phyloP scores from a whole-genome alignment of 83 land plant genomes.

The Thuja plicata region DNA sequence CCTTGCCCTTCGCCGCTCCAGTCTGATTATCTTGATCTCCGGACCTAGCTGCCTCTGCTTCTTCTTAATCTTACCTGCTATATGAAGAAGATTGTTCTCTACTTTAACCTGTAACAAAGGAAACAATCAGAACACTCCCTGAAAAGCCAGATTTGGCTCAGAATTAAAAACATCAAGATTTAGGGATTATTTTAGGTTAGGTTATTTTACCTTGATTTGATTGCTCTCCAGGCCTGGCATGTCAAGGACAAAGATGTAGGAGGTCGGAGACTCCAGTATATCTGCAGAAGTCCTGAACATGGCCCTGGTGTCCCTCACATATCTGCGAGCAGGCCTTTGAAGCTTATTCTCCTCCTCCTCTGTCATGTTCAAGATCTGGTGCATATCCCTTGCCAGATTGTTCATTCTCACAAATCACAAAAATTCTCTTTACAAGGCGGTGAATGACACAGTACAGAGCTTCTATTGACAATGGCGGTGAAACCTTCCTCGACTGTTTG shows the following conservation, averaged over 20 bases:
- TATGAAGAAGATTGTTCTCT: conserved; percentile 8
- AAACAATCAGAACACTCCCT: not conserved
- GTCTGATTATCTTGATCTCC: conserved; percentile 1
- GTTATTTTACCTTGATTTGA: not conserved
- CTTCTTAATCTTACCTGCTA: not conserved
- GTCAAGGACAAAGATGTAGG: not conserved
- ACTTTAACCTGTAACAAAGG: not conserved
- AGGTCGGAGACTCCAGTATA: not conserved
- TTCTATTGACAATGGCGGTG: too few relatives aligned
- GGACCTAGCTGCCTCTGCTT: conserved; percentile 6
- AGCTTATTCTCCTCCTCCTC: not conserved
- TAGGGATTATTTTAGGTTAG: not conserved
- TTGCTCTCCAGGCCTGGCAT: conserved; percentile 9
- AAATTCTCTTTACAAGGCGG: too few relatives aligned
- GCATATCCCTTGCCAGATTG: not conserved
- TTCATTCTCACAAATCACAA: not conserved
- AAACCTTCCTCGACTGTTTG: too few relatives aligned
- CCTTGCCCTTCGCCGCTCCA: conserved; percentile 22
- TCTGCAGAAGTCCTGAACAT: conserved; percentile 9
- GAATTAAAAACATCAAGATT: too few relatives aligned
- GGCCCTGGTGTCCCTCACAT: conserved; percentile 2
- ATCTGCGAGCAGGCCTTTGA: not conserved
- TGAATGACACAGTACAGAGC: too few relatives aligned
- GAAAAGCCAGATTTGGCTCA: too few relatives aligned
- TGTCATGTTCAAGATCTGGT: not conserved